These are phyloP conservation scores for Lablab purpureus DNA, from an alignment of 306 rosid genomes.

Conservation along the genomic window DNA sequence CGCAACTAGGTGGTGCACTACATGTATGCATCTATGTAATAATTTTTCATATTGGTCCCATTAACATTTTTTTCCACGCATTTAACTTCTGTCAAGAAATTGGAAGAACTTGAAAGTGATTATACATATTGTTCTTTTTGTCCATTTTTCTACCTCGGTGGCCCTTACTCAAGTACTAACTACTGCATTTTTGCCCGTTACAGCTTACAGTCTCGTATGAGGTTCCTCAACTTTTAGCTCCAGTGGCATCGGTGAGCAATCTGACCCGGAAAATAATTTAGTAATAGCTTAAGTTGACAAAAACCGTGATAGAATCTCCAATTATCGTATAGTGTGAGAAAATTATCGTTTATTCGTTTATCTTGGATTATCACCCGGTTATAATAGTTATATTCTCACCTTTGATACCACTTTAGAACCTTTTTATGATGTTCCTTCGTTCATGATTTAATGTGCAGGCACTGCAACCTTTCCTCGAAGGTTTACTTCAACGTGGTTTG, in stretches of 20 bases:
- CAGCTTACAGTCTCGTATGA: conserved; percentile 97
- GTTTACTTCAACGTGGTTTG: conserved; percentile 77
- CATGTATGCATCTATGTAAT: conserved; percentile 38
- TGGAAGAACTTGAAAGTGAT: conserved; percentile 13
- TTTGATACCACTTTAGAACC: conserved; percentile 24
- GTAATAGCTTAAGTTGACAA: conserved; percentile 10
- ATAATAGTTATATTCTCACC: not conserved
- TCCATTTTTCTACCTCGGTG: conserved; percentile 33
- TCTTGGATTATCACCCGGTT: conserved; percentile 34
- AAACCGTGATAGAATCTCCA: not conserved
- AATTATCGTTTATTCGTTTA: conserved; percentile 2
- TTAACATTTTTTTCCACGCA: conserved; percentile 30
- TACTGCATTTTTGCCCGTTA: conserved; percentile 41
- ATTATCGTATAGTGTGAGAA: not conserved
- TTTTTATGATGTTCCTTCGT: conserved; percentile 27
- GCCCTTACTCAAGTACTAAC: conserved; percentile 45
- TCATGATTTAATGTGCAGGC: conserved; percentile 65
- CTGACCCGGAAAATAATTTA: conserved; percentile 7
- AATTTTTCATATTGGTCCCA: conserved; percentile 25
- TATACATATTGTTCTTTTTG: conserved; percentile 6
- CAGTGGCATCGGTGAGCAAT: conserved; percentile 90
- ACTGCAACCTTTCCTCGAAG: conserved; percentile 82
- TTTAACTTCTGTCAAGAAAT: conserved; percentile 30
- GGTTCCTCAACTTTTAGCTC: conserved; percentile 84
- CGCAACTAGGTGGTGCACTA: conserved; percentile 34